Evolutionary conservation across 2,329 filamentous ascomycete species (phyloP), one percentile per base, ranked within the genome.

Genomic region (Arthrinium phaeospermum): DNA sequence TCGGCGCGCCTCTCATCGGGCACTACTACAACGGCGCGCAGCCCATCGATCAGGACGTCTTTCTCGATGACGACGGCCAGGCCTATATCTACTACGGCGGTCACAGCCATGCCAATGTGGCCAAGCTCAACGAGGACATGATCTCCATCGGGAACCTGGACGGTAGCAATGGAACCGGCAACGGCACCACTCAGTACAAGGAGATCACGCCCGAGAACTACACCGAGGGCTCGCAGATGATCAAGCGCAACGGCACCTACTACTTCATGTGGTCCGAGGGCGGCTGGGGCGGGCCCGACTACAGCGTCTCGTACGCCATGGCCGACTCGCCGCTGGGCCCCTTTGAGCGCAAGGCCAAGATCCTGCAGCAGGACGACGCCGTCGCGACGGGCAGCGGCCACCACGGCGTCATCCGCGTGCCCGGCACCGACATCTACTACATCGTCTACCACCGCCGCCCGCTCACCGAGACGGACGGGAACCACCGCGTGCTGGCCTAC

Each of bases 131-230:
- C 64, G 78, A 80, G 5, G 84, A 86, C 74, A 85, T 86, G 84
- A 78, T 84, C 13, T 82, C 81, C 4, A 73, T 85, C 13, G 82
- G 82, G n/a, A 77, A 75, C 1, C 82, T 87, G 69, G 82, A 83
- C 51, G 82, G 85, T 37, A 82, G 81, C 19, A 79, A 68, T 44
- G 30, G 27, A 5, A 47, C 14, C 61, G 61, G 13, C 8, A 37
- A 64, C 3, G n/a, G 46, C 24, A 47, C 24, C n/a, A 12, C 78
- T 8, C 78, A 76, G 19, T 85, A 80, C 77, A 78, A 79, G 49
- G 85, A 87, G 72, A 85, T 87, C 72, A 87, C 86, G 12, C 86
- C 85, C 0, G 77, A 81, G 51, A 83, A 82, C 57, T 86, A 85
- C 75, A 83, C 84, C 1, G 84, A 86, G 73, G 84, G 82, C 3